Evolutionary conservation across 345 rosid species (phyloP), one percentile per base, ranked within the genome.

Genomic region (Aquilaria malaccensis): DNA sequence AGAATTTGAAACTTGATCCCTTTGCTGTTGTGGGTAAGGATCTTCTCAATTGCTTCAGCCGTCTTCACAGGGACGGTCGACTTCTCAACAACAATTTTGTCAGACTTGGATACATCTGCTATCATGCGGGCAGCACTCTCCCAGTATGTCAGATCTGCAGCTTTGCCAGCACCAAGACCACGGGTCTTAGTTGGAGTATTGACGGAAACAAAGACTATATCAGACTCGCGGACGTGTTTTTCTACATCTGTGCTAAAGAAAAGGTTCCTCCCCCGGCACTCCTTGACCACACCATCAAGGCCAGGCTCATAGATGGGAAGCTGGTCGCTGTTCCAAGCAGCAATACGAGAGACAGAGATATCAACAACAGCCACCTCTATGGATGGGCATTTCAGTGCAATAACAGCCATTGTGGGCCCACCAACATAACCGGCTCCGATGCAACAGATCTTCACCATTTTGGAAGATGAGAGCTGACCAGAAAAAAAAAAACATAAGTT

Each of bases 381-480:
- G 10, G 81, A 69, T 9, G 98, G 95, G 71, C 98, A 91, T 76
- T 91, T 91, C 0, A 86, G 85, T 29, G 98, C 98, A 69, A 91
- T 91, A 54, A 91, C 89, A 0, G 97, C 97, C 97, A 91, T 91
- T 51, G 97, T 87, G 2, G 97, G 97, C 53, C 97, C 98, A 12
- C 98, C 98, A 1, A 91, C 98, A 70, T 91, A 91, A 9, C 98
- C 98, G 55, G 98, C 98, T 74, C 98, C 98, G 59, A 91, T 91
- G 72, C 98, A 91, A 60, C 96, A 91, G 69, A 91, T 83, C 85
- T 91, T 91, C 88, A 91, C 97, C 97, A 91, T 91, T 72, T 77
- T 80, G n/a, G 43, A 37, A 37, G 30, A 41, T 52, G 11, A 45
- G 30, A 31, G 29, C 15, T 50, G 48, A 50, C 47, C 62, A 32